Base-by-base conservation (phyloP, 441 rosid species). In the Corymbia citriodora region DNA sequence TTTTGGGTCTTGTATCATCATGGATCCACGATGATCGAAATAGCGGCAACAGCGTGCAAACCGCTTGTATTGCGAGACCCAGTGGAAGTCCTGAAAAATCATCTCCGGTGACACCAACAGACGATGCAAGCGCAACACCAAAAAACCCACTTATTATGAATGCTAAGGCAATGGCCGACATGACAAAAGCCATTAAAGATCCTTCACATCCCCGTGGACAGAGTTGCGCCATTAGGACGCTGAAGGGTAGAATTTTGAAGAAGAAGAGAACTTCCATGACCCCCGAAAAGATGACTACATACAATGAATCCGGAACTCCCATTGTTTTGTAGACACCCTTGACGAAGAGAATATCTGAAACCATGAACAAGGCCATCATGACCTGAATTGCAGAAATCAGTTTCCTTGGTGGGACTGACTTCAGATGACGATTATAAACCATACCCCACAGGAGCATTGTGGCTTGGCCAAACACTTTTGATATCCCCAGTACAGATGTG, bases 181-280 rank as follows among this genome's bases (percentile, higher is more conserved):
- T 97, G 27, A 95, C 95, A 36, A 96, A 95, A 17, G 99, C 98
- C 96, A 96, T 95, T 68, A 97, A 90, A 53, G 99, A 98, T 23
- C 99, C 99, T 93, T 97, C 99, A 57, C 98, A 97, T n/a, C 98
- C 98, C 1, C 91, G 95, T 40, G 98, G 99, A 89, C 99, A 97
- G 8, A 96, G 94, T 91, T 94, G 91, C 0, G 97, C 94, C 57
- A 98, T 94, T 92, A 96, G 89, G 50, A 97, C 93, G 11, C 94
- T 95, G 91, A 98, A 97, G 4, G 99, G 99, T 17, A 98, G 95
- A 88, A 93, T 93, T 96, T 98, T 97, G 88, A 96, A 95, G 88
- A 94, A 94, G 93, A 95, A 94, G 31, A 97, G 92, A 29, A 95
- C 96, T 91, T 98, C 99, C 91, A 95, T 53, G 59, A 97, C 82